A percentile compares a stretch with the other conserved stretches of the same genome.
Conservation (phyloP, 106 monocot species). For the Allium fistulosum region DNA sequence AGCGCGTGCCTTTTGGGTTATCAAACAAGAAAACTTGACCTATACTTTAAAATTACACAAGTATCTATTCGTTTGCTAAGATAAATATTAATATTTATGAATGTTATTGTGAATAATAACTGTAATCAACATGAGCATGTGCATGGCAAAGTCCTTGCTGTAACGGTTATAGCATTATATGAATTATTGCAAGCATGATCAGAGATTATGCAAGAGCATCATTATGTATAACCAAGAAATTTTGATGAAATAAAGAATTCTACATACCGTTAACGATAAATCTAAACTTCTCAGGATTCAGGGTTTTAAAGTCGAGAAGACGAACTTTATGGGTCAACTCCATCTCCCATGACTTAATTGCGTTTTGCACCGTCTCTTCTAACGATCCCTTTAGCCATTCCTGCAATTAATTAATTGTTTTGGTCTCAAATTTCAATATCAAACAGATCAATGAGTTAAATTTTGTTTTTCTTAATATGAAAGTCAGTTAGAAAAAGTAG, state of each 20-base stretch:
- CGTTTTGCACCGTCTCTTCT: conserved; percentile 72
- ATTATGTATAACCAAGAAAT: background rate
- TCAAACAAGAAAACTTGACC: too few species aligned
- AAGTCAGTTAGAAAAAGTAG: background rate
- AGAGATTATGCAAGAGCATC: too few species aligned
- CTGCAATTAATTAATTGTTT: conserved; percentile 2
- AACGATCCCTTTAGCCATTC: conserved; percentile 30
- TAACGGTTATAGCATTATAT: too few species aligned
- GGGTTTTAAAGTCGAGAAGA: conserved; percentile 59
- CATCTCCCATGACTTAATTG: conserved; percentile 85
- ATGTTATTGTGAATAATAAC: too few species aligned
- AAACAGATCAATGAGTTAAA: background rate
- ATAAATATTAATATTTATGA: too few species aligned
- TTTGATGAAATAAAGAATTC: background rate
- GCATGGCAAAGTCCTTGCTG: too few species aligned
- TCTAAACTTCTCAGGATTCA: conserved; percentile 47
- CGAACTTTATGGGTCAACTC: conserved; percentile 68
- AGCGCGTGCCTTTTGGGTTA: too few species aligned
- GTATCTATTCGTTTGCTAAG: too few species aligned
- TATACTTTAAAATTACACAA: too few species aligned
- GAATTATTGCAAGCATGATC: too few species aligned
- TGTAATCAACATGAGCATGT: too few species aligned
- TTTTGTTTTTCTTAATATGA: background rate
- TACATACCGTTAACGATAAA: conserved; percentile 42
- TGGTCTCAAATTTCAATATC: background rate